Percentiles rank a stretch among this genome's conserved stretches.
These are phyloP conservation scores for Esteya vermicola DNA, from an alignment of 2,329 filamentous ascomycete genomes.

Conservation along the genomic window DNA sequence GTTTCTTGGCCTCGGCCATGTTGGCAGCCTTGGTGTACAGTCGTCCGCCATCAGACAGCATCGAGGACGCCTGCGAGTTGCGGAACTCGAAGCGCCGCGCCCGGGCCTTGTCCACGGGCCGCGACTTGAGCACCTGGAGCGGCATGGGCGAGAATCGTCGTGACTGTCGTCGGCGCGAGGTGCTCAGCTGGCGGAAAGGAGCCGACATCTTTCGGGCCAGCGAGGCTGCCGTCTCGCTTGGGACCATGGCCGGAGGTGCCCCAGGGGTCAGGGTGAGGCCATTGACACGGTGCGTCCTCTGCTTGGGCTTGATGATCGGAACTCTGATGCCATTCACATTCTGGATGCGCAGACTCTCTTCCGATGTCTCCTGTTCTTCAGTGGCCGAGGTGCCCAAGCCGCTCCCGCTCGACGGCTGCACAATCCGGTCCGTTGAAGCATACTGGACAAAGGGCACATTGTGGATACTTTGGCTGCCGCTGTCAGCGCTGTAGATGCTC, in stretches of 20 bases:
- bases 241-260: slow-evolving; percentile 12
- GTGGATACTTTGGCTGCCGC: too few species aligned
- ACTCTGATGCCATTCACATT: slow-evolving; percentile 11
- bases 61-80: slow-evolving; percentile 1
- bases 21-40: not conserved
- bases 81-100: slow-evolving; percentile 9
- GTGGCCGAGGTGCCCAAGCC: too few species aligned
- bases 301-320: slow-evolving; percentile 17
- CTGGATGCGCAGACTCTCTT: slow-evolving; percentile 8
- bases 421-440: slow-evolving; percentile 15
- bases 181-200: slow-evolving; percentile 7
- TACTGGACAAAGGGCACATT: slow-evolving; percentile 9
- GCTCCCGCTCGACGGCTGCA: slow-evolving; percentile 11
- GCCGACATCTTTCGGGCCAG: slow-evolving; percentile 4
- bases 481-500: slow-evolving; percentile 6
- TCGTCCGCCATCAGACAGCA: not conserved
- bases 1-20: too few species aligned
- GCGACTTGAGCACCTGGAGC: not conserved
- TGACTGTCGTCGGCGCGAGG: not conserved
- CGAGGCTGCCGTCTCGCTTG: not conserved
- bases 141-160: slow-evolving; percentile 6
- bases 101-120: slow-evolving; percentile 2
- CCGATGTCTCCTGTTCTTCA: slow-evolving; percentile 1
- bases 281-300: slow-evolving; percentile 18
- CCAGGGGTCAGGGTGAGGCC: slow-evolving; percentile 11